These are phyloP conservation scores for Saturnispora galanensis DNA, from an alignment of 805 yeast species.

Conservation along the genomic window DNA sequence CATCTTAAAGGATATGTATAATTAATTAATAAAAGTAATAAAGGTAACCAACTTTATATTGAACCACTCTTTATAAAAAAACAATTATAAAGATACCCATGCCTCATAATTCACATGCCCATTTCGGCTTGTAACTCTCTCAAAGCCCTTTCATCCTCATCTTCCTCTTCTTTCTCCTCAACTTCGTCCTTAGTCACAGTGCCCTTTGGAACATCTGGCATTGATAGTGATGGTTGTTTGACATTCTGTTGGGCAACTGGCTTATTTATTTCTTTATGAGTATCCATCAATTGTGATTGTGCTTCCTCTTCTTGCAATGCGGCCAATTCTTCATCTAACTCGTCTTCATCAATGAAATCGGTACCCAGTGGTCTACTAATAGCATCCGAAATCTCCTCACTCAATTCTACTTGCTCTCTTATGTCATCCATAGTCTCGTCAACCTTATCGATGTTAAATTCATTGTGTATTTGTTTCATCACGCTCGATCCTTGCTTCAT, in stretches of 20 bases:
- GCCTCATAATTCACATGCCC: conserved; percentile 44
- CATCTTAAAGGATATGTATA: conserved; percentile 44
- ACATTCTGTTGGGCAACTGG: conserved; percentile 1
- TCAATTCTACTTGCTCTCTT: conserved; percentile 89
- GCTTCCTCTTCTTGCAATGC: conserved; percentile 78
- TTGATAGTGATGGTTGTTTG: conserved; percentile 12
- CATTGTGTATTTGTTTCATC: conserved; percentile 92
- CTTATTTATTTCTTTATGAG: conserved; percentile 5
- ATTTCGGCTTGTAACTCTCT: conserved; percentile 76
- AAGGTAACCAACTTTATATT: neutral
- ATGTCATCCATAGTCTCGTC: conserved; percentile 98
- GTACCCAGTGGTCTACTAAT: conserved; percentile 86
- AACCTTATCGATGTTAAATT: conserved; percentile 90
- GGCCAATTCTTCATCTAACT: conserved; percentile 87
- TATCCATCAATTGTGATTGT: conserved; percentile 26
- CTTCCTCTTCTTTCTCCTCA: conserved; percentile 40
- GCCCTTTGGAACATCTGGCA: conserved; percentile 40
- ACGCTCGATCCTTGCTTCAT: conserved; percentile 98
- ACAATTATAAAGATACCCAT: neutral
- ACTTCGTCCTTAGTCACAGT: conserved; percentile 36
- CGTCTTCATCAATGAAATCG: conserved; percentile 76
- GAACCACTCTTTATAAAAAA: neutral
- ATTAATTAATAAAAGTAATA: neutral
- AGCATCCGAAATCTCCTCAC: conserved; percentile 94
- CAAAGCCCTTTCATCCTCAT: conserved; percentile 77